A percentile compares a stretch with the other conserved stretches of the same genome.
phyloP scores from a whole-genome alignment of 139 green algal species.

The Chlamydomonas sphaeroides region DNA sequence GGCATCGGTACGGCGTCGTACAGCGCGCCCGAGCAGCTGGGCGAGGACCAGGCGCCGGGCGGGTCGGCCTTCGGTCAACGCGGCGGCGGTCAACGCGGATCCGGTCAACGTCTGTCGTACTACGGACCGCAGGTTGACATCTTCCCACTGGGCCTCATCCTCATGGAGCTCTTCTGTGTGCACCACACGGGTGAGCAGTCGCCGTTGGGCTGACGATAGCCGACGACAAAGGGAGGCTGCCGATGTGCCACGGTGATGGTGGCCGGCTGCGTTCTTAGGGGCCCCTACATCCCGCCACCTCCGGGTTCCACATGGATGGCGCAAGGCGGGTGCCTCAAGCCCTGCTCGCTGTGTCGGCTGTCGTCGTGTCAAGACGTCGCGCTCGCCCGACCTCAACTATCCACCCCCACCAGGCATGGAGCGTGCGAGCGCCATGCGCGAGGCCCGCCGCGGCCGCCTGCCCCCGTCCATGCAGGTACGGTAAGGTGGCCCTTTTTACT shows the following conservation, averaged over 20 bases:
- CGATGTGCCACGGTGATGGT: not conserved
- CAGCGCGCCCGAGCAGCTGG: slow-evolving; percentile 33
- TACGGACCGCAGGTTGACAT: slow-evolving; percentile 29
- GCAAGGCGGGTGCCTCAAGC: no score
- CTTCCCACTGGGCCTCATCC: slow-evolving; percentile 51
- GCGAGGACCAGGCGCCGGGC: not conserved
- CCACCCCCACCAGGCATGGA: slow-evolving; percentile 45
- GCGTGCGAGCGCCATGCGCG: slow-evolving; percentile 47
- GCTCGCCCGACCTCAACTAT: not conserved
- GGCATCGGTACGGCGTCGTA: slow-evolving; percentile 33
- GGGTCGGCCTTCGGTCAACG: not conserved
- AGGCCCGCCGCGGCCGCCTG: slow-evolving; percentile 37
- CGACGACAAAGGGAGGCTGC: no score
- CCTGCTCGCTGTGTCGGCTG: not conserved
- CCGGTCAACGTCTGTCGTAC: not conserved
- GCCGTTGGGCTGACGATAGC: not conserved
- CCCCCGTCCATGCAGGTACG: slow-evolving; percentile 26
- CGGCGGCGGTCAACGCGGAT: not conserved
- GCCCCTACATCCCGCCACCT: no score
- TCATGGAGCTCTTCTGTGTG: slow-evolving; percentile 57
- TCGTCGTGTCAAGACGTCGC: no score
- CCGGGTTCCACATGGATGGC: no score
- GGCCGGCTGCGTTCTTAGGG: no score
- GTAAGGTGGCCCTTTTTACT: no score
- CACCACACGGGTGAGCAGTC: slow-evolving; percentile 39